phyloP scores from a whole-genome alignment of 352 stramenopile species.

The Phytophthora pisi region DNA sequence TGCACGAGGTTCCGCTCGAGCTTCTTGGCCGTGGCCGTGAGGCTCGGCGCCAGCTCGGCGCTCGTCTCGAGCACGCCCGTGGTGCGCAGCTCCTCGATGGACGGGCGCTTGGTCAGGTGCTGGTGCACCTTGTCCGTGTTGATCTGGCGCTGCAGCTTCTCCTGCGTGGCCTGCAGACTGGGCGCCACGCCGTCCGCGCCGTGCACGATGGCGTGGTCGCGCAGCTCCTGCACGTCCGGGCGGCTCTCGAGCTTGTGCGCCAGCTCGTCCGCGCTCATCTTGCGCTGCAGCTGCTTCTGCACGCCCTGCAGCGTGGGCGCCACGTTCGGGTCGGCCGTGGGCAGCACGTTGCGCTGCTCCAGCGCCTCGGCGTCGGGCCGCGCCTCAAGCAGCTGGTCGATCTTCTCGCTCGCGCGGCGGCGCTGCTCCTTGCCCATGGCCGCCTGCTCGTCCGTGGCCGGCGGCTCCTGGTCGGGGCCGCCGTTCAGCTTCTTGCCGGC shows the following conservation, averaged over 20 bases:
- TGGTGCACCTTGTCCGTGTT: conserved; percentile 78
- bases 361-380: conserved; percentile 66
- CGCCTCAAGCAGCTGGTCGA: conserved; percentile 64
- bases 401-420: conserved; percentile 52
- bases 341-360: conserved; percentile 61
- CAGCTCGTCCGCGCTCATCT: conserved; percentile 80
- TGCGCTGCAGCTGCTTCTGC: conserved; percentile 75
- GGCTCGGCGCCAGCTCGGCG: conserved; percentile 59
- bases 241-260: conserved; percentile 68
- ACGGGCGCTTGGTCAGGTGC: conserved; percentile 74
- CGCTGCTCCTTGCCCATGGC: conserved; percentile 44
- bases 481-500: conserved; percentile 30
- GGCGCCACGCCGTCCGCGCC: conserved; percentile 65
- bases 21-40: conserved; percentile 78
- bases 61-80: conserved; percentile 71
- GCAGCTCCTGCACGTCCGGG: conserved; percentile 77
- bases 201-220: conserved; percentile 74
- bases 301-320: conserved; percentile 67
- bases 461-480: conserved; percentile 42
- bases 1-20: conserved; percentile 80
- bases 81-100: conserved; percentile 57
- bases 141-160: conserved; percentile 76
- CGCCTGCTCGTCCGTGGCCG: conserved; percentile 26
- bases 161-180: conserved; percentile 81
- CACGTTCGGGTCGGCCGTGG: conserved; percentile 47